Evolutionary conservation across 352 stramenopile genomes (phyloP).

Genomic region (Globisporangium sylvaticum): DNA sequence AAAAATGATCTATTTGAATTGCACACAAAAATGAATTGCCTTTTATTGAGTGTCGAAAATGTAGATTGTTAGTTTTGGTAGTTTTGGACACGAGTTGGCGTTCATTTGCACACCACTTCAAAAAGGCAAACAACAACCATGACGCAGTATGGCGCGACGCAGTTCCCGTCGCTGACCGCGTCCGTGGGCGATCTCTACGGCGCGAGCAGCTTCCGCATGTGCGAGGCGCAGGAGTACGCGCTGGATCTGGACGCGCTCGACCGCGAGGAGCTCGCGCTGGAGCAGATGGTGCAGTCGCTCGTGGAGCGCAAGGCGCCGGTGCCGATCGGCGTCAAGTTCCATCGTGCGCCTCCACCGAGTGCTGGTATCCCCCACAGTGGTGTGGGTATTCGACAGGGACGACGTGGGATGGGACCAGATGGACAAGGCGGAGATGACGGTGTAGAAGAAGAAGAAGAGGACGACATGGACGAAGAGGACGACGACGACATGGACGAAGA

Average conservation of each 20-base stretch:
- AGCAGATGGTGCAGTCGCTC: conserved; percentile 43
- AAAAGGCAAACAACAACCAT: neutral
- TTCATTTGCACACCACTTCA: neutral
- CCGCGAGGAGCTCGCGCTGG: conserved; percentile 48
- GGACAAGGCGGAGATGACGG: conserved; percentile 3
- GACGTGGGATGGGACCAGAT: neutral
- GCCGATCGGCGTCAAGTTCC: conserved; percentile 64
- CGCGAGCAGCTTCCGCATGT: conserved; percentile 40
- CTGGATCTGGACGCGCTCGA: conserved; percentile 55
- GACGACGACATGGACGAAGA: conserved; percentile 42
- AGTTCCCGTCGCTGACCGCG: conserved; percentile 37
- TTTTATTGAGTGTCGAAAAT: neutral
- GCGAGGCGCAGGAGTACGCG: conserved; percentile 39
- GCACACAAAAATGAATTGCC: neutral
- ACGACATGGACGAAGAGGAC: conserved; percentile 22
- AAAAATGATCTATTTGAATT: neutral
- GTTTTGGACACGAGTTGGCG: neutral
- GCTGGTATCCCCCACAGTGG: neutral
- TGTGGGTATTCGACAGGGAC: neutral
- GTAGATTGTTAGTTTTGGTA: neutral
- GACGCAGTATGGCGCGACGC: conserved; percentile 5
- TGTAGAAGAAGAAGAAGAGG: conserved; percentile 19
- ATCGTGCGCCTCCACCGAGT: conserved; percentile 20
- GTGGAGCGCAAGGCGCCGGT: conserved; percentile 42
- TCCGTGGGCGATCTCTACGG: conserved; percentile 61